Conservation (phyloP, 177 flowering plant species). For the Vitis hybrid region DNA sequence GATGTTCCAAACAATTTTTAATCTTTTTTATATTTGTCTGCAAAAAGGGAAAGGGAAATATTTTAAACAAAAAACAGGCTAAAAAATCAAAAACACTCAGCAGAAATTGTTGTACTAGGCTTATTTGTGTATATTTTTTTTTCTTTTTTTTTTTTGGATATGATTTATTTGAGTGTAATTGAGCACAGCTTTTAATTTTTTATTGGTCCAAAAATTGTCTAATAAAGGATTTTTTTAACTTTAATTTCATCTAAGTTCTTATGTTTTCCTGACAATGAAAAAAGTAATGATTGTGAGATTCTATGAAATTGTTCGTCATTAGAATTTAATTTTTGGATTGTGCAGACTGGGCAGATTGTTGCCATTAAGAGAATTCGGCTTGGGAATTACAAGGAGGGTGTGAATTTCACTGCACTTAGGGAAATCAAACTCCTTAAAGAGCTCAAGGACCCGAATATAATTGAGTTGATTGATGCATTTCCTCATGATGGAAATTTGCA, state of each 20-base stretch:
- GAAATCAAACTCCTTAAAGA: slow-evolving; percentile 8
- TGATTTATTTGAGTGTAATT: too few relatives aligned
- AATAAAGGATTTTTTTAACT: not conserved
- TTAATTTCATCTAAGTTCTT: not conserved
- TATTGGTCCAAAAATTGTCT: not conserved
- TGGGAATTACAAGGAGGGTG: slow-evolving; percentile 4
- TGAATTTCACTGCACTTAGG: slow-evolving; percentile 7
- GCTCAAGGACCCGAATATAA: slow-evolving; percentile 2
- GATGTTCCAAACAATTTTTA: too few relatives aligned
- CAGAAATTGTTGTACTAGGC: too few relatives aligned
- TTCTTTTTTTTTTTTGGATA: too few relatives aligned
- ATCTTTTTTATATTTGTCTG: too few relatives aligned
- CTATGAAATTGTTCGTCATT: not conserved
- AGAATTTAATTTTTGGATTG: not conserved
- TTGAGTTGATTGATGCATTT: slow-evolving; percentile 6
- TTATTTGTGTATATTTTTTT: too few relatives aligned
- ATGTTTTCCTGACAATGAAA: not conserved
- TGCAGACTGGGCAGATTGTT: slow-evolving; percentile 2
- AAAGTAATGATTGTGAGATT: not conserved
- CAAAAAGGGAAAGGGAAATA: too few relatives aligned
- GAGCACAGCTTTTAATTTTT: too few relatives aligned
- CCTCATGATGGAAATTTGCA: slow-evolving; percentile 3
- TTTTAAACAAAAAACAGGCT: too few relatives aligned
- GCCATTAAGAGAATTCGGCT: slow-evolving; percentile 6
- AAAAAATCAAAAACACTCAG: too few relatives aligned